These are phyloP conservation scores for Suillus fuscotomentosus DNA, from an alignment of 768 basidiomycete genomes.

Conservation along the genomic window DNA sequence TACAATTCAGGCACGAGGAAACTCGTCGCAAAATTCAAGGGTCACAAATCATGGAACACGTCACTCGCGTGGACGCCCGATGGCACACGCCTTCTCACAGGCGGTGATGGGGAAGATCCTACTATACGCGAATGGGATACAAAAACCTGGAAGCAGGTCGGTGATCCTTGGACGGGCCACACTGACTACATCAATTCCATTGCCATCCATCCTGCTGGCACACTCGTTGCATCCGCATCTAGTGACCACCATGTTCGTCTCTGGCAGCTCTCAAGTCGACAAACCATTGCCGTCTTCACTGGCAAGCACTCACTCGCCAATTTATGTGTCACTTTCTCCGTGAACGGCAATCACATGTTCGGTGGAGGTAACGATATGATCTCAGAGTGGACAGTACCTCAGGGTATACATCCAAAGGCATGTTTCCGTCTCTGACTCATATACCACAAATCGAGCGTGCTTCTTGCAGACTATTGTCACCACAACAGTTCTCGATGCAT, in stretches of 20 bases:
- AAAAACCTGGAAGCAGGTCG: not conserved
- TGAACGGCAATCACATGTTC: not conserved
- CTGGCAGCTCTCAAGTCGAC: not conserved
- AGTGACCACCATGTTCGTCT: not conserved
- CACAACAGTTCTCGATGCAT: not conserved
- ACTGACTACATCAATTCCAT: accelerated
- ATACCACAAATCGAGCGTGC: not conserved
- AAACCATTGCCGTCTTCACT: not conserved
- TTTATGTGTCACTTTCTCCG: not conserved
- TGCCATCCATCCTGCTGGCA: not conserved
- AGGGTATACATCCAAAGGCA: not conserved
- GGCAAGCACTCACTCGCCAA: not conserved
- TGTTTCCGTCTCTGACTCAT: not conserved
- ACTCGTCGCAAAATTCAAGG: not conserved
- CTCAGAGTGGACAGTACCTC: not conserved
- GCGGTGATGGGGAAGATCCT: not conserved
- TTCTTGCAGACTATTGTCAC: not conserved
- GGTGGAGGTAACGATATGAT: not conserved
- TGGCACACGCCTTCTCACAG: not conserved
- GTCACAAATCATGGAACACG: not conserved
- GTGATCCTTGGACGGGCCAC: not conserved
- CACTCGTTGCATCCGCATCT: not conserved
- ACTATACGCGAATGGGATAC: not conserved
- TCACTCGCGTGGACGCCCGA: not conserved
- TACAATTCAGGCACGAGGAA: not conserved